Percentiles rank a stretch among this genome's conserved stretches.
Evolutionary conservation across 2,329 filamentous ascomycete genomes (phyloP).

Genomic region (Pseudocercospora pini-densiflorae): DNA sequence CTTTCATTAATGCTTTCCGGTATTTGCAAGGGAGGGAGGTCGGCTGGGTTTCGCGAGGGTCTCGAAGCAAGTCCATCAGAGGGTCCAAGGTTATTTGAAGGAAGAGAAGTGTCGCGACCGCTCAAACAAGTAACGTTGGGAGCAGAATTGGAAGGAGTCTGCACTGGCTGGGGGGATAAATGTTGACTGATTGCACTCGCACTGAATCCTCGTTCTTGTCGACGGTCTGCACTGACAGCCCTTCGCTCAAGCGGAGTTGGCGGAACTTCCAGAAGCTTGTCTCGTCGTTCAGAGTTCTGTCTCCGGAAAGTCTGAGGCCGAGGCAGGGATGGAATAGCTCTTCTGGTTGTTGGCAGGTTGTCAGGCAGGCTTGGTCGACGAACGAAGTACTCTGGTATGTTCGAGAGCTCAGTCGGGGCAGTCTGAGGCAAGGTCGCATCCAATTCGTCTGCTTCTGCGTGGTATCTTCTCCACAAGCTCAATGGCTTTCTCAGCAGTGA

Average conservation of each 20-base stretch:
- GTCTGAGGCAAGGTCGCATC: constrained; percentile 26
- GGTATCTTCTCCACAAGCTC: constrained; percentile 36
- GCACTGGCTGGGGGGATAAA: constrained; percentile 45
- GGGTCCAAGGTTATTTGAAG: constrained; percentile 9
- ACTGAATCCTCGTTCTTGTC: constrained; percentile 43
- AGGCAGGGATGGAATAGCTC: constrained; percentile 71
- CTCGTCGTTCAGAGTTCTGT: constrained; percentile 78
- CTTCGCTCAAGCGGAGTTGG: constrained; percentile 70
- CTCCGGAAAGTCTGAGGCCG: constrained; percentile 79
- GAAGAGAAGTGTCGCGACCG: constrained; percentile 6
- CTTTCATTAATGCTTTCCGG: constrained; percentile 20
- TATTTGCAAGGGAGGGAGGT: constrained; percentile 32
- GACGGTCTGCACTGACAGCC: constrained; percentile 67
- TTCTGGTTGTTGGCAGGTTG: constrained; percentile 33
- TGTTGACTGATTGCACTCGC: constrained; percentile 47
- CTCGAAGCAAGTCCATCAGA: constrained; percentile 8
- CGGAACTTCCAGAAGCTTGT: constrained; percentile 70
- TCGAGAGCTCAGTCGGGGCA: constrained; percentile 35
- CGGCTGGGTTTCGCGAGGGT: constrained; percentile 15
- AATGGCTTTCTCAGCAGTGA: constrained; percentile 31
- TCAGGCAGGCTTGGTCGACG: constrained; percentile 31
- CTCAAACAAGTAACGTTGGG: constrained; percentile 37
- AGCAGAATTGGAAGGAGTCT: constrained; percentile 45
- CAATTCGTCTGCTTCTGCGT: constrained; percentile 32
- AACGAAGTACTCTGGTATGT: constrained; percentile 31